These are phyloP conservation scores for Aspergillus sergii DNA, from an alignment of 2,329 filamentous ascomycete species.

Conservation along the genomic window DNA sequence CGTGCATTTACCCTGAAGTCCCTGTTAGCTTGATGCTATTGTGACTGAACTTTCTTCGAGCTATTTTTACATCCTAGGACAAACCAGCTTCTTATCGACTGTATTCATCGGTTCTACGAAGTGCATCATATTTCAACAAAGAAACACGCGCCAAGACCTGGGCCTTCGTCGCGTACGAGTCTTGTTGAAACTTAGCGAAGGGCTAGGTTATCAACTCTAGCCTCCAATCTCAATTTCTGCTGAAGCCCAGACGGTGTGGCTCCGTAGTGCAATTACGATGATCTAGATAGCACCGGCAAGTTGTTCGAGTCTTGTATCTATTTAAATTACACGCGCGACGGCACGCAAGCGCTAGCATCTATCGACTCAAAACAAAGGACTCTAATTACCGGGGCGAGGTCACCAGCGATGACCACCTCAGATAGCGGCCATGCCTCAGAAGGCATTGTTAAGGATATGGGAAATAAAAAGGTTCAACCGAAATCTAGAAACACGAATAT, in stretches of 20 bases:
- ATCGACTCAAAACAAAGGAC: slow-evolving; percentile 3
- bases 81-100: not conserved
- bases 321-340: not conserved
- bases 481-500: slow-evolving; percentile 22
- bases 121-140: not conserved
- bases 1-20: not conserved
- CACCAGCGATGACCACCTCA: slow-evolving; percentile 25
- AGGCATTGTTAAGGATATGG: slow-evolving; percentile 19
- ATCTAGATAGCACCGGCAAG: not conserved
- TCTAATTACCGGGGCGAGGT: slow-evolving; percentile 11
- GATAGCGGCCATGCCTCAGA: slow-evolving; percentile 32
- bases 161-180: slow-evolving; percentile 1
- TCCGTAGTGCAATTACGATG: slow-evolving; percentile 1
- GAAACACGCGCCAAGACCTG: slow-evolving; percentile 9
- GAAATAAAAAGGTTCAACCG: slow-evolving; percentile 10
- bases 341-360: not conserved
- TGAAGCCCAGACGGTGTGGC: not conserved
- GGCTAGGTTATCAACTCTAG: not conserved
- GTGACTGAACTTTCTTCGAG: not conserved
- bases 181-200: not conserved
- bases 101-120: not conserved
- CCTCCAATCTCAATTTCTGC: not conserved
- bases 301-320: not conserved
- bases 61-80: not conserved
- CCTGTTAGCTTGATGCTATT: not conserved